Evolutionary conservation across 805 yeast genomes (phyloP).

Genomic region (Candida maris): DNA sequence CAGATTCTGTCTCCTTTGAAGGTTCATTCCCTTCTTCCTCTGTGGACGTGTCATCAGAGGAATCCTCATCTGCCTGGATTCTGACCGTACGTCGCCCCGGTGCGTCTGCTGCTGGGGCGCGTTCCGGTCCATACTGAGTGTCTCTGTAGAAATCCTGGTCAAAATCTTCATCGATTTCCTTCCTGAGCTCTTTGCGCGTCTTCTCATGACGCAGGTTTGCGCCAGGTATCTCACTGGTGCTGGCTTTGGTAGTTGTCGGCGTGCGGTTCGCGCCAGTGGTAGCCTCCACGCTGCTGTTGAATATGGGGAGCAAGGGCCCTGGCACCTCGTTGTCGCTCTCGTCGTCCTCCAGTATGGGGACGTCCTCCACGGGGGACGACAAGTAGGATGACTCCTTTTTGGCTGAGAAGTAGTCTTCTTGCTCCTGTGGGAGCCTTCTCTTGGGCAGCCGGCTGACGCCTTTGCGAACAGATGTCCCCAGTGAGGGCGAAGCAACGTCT

Average conservation of each 20-base stretch:
- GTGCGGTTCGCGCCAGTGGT: background rate
- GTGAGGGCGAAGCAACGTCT: slow-evolving; percentile 1
- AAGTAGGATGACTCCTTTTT: slow-evolving; percentile 6
- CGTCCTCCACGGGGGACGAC: slow-evolving; percentile 18
- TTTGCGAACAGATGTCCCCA: background rate
- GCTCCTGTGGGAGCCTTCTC: slow-evolving; percentile 1
- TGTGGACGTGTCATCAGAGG: slow-evolving; percentile 29
- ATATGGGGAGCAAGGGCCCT: slow-evolving; percentile 28
- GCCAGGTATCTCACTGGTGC: background rate
- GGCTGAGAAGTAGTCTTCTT: slow-evolving; percentile 9
- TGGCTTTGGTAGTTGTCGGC: background rate
- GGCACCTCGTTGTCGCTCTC: slow-evolving; percentile 24
- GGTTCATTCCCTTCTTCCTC: slow-evolving; percentile 11
- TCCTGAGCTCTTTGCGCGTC: slow-evolving; percentile 7
- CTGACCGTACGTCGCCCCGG: too few species aligned
- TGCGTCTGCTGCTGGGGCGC: slow-evolving; percentile 1
- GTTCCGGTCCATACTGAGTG: slow-evolving; percentile 8
- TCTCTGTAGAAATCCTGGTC: slow-evolving; percentile 29
- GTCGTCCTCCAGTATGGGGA: slow-evolving; percentile 31
- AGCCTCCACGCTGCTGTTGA: slow-evolving; percentile 7
- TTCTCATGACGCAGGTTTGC: slow-evolving; percentile 1
- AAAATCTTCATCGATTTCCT: slow-evolving; percentile 31
- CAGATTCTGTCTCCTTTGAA: slow-evolving; percentile 1
- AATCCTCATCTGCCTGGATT: slow-evolving; percentile 11
- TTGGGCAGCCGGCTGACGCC: background rate